Conservation (phyloP, 805 yeast genomes). For the Starmera pachycereana region DNA sequence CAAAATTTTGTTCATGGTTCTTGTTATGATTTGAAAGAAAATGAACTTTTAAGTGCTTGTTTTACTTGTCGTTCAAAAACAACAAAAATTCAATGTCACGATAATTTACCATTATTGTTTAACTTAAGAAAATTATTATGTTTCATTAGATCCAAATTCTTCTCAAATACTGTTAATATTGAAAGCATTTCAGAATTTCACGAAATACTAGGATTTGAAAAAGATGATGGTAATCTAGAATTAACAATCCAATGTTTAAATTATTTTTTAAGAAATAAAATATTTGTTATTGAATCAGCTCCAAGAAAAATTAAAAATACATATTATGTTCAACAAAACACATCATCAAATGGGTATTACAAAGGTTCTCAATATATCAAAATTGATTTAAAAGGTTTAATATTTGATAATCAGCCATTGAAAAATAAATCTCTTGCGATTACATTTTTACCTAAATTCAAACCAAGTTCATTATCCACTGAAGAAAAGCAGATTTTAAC, state of each 20-base stretch:
- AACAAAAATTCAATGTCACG: slow-evolving; percentile 9
- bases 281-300: slow-evolving; percentile 4
- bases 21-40: slow-evolving; percentile 22
- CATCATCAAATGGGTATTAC: neutral
- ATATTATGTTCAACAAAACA: too few relatives aligned
- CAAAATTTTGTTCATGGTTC: slow-evolving; percentile 20
- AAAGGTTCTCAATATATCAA: slow-evolving; percentile 12
- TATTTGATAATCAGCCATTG: neutral
- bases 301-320: slow-evolving; percentile 1
- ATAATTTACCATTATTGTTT: slow-evolving; percentile 21
- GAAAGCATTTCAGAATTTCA: slow-evolving; percentile 1
- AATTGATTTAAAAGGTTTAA: slow-evolving; percentile 16
- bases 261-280: slow-evolving; percentile 3
- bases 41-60: slow-evolving; percentile 13
- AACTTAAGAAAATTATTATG: slow-evolving; percentile 25
- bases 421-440: slow-evolving; percentile 2
- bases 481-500: neutral
- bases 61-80: slow-evolving; percentile 17
- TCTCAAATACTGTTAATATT: slow-evolving; percentile 10
- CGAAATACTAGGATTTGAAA: slow-evolving; percentile 9
- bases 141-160: slow-evolving; percentile 11
- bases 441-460: slow-evolving; percentile 9
- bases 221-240: slow-evolving; percentile 1
- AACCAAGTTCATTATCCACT: neutral
- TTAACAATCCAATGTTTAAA: slow-evolving; percentile 7